Evolutionary conservation across 768 basidiomycete genomes (phyloP).

Genomic region (Mycena vulgaris): DNA sequence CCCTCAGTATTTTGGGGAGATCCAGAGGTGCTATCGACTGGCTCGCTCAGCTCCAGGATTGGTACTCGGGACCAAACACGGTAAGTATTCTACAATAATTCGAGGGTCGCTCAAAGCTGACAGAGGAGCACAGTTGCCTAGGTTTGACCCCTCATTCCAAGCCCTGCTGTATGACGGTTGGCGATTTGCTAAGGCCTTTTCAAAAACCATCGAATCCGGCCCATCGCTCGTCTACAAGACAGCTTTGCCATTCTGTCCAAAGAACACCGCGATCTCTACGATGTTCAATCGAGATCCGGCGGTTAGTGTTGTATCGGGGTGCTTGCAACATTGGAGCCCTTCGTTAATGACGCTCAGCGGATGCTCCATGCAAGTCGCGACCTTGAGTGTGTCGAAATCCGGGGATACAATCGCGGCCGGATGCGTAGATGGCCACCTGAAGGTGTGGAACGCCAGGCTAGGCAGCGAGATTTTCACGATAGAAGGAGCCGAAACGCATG

Average conservation of each 20-base stretch:
- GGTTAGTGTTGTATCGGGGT: neutral
- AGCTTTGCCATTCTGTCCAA: constrained; percentile 10
- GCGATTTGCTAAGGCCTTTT: constrained; percentile 14
- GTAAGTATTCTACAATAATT: neutral
- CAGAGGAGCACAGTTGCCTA: neutral
- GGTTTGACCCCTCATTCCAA: neutral
- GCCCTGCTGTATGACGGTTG: constrained; percentile 7
- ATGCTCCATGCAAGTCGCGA: neutral
- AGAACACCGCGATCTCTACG: neutral
- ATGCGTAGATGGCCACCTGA: neutral
- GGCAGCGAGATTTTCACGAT: neutral
- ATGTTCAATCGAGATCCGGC: neutral
- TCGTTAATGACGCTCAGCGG: constrained; percentile 8
- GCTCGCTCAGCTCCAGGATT: neutral
- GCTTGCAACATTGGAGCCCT: constrained; percentile 11
- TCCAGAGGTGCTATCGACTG: constrained; percentile 11
- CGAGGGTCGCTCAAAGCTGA: neutral
- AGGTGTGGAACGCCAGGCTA: neutral
- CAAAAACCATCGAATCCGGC: constrained; percentile 2
- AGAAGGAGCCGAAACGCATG: neutral
- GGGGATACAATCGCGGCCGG: neutral
- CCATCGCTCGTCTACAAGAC: constrained; percentile 9
- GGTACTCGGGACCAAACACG: neutral
- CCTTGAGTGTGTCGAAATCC: neutral
- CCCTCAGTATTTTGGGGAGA: neutral